phyloP scores from a whole-genome alignment of 305 asterid species.

The Rubia peregrina region DNA sequence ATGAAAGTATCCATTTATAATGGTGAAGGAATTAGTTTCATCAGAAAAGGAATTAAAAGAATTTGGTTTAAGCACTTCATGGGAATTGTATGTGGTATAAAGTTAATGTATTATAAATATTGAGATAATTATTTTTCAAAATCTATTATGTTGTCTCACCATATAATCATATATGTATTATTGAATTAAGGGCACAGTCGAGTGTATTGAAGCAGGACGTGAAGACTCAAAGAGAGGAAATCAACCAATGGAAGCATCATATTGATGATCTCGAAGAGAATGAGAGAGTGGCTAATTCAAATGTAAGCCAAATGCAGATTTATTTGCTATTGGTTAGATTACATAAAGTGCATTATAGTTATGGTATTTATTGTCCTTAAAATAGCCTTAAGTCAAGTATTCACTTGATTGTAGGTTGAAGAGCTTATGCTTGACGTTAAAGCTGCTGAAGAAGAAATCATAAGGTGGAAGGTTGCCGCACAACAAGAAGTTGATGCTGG shows the following conservation, averaged over 20 bases:
- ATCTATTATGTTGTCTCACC: not conserved
- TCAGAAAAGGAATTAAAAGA: not conserved
- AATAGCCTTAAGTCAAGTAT: constrained; percentile 13
- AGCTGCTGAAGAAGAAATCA: constrained; percentile 91
- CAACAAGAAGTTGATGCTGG: constrained; percentile 98
- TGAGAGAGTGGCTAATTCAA: constrained; percentile 92
- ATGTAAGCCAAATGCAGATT: constrained; percentile 35
- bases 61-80: not conserved
- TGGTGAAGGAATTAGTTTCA: not conserved
- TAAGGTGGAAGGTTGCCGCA: constrained; percentile 91
- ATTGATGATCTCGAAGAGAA: constrained; percentile 85
- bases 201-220: constrained; percentile 58
- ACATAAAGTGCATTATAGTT: not conserved
- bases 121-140: not conserved
- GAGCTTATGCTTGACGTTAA: constrained; percentile 91
- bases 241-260: constrained; percentile 61
- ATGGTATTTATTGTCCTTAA: constrained; percentile 1
- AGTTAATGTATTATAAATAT: not conserved
- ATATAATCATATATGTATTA: constrained; percentile 7
- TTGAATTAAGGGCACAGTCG: constrained; percentile 81
- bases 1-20: not conserved
- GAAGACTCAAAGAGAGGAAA: constrained; percentile 74
- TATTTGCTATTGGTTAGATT: not conserved
- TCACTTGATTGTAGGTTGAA: constrained; percentile 53
- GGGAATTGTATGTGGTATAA: no score